These are phyloP conservation scores for Colletotrichum siamense DNA, from an alignment of 2,329 filamentous ascomycete species.

Conservation along the genomic window DNA sequence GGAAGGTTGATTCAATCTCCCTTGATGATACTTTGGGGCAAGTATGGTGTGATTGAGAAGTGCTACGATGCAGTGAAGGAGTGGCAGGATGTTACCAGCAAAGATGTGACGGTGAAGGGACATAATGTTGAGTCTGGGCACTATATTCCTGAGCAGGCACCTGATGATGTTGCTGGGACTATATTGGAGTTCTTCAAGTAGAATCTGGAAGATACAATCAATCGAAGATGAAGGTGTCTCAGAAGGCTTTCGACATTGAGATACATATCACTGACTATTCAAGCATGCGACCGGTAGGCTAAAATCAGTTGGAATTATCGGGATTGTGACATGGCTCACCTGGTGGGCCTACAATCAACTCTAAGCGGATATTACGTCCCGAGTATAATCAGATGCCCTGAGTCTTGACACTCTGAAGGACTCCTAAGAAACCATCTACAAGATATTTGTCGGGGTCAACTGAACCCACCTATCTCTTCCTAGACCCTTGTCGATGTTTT, in stretches of 20 bases:
- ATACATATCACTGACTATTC: background rate
- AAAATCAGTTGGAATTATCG: background rate
- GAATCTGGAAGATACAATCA: background rate
- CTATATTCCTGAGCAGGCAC: constrained; percentile 57
- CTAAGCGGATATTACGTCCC: background rate
- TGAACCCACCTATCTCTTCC: background rate
- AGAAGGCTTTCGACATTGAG: background rate
- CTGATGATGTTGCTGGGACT: constrained; percentile 47
- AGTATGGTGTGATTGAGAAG: constrained; percentile 51
- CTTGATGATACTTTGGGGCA: constrained; percentile 56
- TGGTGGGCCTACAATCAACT: background rate
- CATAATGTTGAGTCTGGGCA: constrained; percentile 51
- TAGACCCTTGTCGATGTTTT: background rate
- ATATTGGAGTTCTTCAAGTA: constrained; percentile 43
- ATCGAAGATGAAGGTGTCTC: background rate
- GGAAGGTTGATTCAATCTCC: constrained; percentile 51
- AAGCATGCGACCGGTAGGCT: background rate
- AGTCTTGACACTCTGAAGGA: background rate
- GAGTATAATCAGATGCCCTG: background rate
- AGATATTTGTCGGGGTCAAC: background rate
- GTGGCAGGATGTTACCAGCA: constrained; percentile 52
- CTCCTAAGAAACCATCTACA: background rate
- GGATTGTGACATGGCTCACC: background rate
- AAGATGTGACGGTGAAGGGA: constrained; percentile 40
- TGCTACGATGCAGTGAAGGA: constrained; percentile 54